Evolutionary conservation across 352 stramenopile species (phyloP).

Genomic region (Blastocystis hominis): DNA sequence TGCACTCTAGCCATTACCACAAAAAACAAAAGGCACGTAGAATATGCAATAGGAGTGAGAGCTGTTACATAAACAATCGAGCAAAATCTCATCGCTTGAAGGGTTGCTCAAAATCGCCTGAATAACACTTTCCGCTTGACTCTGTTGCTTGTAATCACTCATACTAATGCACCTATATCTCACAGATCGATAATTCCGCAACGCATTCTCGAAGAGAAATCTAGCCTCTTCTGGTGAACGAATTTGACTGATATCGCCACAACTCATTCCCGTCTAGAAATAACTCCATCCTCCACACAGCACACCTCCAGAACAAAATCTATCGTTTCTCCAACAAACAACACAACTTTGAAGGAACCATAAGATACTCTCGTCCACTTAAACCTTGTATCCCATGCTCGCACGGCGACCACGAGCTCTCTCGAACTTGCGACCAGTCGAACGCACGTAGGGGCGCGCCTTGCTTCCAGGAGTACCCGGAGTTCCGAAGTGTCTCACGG

Average conservation of each 20-base stretch:
- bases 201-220: slow-evolving; percentile 39
- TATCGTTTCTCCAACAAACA: slow-evolving; percentile 20
- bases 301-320: background rate
- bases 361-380: slow-evolving; percentile 25
- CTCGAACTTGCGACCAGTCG: slow-evolving; percentile 95
- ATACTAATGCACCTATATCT: slow-evolving; percentile 21
- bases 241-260: slow-evolving; percentile 18
- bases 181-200: background rate
- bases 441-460: slow-evolving; percentile 90
- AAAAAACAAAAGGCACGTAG: background rate
- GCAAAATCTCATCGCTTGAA: background rate
- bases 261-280: background rate
- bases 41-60: slow-evolving; percentile 45
- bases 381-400: slow-evolving; percentile 43
- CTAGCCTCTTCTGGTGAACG: slow-evolving; percentile 9
- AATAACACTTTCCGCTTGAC: slow-evolving; percentile 21
- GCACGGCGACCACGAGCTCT: slow-evolving; percentile 86
- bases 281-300: background rate
- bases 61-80: background rate
- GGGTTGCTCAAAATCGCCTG: background rate
- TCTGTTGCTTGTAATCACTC: slow-evolving; percentile 6
- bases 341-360: slow-evolving; percentile 51
- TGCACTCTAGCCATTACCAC: background rate
- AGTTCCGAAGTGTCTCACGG: slow-evolving; percentile 91
- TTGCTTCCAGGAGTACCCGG: slow-evolving; percentile 55